A percentile compares a stretch with the other conserved stretches of the same genome.
These are phyloP conservation scores for Exophiala bonariae DNA, from an alignment of 2,329 filamentous ascomycete species.

Conservation along the genomic window DNA sequence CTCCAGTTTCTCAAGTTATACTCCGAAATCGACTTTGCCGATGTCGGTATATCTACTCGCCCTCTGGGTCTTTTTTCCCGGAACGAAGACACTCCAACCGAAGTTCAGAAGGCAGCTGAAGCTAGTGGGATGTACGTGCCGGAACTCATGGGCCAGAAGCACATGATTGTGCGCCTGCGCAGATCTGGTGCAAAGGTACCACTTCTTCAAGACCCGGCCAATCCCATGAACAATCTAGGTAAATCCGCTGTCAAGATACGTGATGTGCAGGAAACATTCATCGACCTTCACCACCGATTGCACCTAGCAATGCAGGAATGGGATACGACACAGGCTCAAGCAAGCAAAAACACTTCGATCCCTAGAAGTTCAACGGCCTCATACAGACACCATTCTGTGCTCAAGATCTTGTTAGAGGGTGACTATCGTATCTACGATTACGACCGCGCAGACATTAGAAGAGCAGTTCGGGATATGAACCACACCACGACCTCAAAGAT, in stretches of 20 bases:
- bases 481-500: too few species aligned
- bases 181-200: conserved; percentile 41
- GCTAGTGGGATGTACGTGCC: conserved; percentile 9
- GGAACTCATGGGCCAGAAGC: conserved; percentile 14
- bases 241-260: conserved; percentile 45
- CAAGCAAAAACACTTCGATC: neutral
- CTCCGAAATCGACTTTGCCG: conserved; percentile 45
- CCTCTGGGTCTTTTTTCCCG: conserved; percentile 48
- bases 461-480: conserved; percentile 3
- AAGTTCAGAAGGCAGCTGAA: neutral
- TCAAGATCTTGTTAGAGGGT: conserved; percentile 21
- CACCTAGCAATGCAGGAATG: conserved; percentile 19
- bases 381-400: conserved; percentile 12
- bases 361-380: neutral
- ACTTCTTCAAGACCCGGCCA: conserved; percentile 60
- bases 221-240: conserved; percentile 59
- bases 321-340: conserved; percentile 3
- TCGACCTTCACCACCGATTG: conserved; percentile 15
- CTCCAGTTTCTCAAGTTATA: conserved; percentile 53
- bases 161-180: conserved; percentile 9
- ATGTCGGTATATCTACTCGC: conserved; percentile 51
- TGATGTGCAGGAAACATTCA: conserved; percentile 50
- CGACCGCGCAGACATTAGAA: conserved; percentile 16
- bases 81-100: conserved; percentile 10
- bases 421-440: conserved; percentile 26